Evolutionary conservation across 345 rosid genomes (phyloP), one percentile per base, ranked within the genome.

Genomic region (Eucalyptus sp.): DNA sequence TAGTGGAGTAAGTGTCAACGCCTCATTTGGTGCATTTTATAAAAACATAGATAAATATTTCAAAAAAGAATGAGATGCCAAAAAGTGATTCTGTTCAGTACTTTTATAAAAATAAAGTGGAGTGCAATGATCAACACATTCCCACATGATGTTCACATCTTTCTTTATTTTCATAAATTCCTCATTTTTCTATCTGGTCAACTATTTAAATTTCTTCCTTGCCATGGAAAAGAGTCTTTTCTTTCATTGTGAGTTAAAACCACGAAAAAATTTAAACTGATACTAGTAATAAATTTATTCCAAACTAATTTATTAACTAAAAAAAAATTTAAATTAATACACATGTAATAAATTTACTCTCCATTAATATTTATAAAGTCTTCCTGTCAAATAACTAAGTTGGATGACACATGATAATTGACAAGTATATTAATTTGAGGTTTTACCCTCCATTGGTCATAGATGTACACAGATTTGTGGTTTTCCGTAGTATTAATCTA

Each of bases 221-320:
- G 27, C 27, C 62, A 24, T 22, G 6, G 37, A 37, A 37, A 37
- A 37, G 12, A 56, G 62, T 10, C 13, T 24, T 56, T 56, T 3
- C 27, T 24, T 56, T 56, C 27, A 1, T 56, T 56, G 24, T 56
- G 29, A 56, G 62, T 56, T 56, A 56, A 56, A 9, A 10, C 1
- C 27, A 56, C 0, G 3, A 24, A 56, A 56, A 56, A 2, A 1
- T 56, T 22, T 24, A 56, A 56, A 56, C 0, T 0, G 0, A 56
- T 56, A 52, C 4, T 0, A 3, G 0, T 52, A 1, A 52, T 52
- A 52, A 22, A 56, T 56, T 56, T 56, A 56, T 56, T 4, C 1
- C 0, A 22, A 56, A 8, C 0, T 56, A 22, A 56, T 22, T 2
- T 22, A 1, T 56, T 56, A 10, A 56, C 3, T 22, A 56, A 1